Evolutionary conservation across 2,329 filamentous ascomycete species (phyloP).

Genomic region (Fusarium nurragi): DNA sequence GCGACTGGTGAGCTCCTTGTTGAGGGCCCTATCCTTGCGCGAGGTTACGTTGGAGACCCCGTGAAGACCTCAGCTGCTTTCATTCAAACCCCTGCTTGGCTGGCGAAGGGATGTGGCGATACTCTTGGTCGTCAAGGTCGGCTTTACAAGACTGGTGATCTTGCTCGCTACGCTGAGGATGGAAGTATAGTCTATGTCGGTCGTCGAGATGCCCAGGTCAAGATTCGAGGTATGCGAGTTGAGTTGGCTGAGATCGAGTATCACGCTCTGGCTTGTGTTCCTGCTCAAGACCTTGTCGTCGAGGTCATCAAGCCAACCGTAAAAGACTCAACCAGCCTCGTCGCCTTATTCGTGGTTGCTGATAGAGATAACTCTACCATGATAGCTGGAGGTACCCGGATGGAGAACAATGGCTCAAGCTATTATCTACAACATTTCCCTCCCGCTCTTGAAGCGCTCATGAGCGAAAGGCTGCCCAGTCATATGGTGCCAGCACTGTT

Average conservation of each 20-base stretch:
- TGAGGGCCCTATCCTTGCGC: conserved; percentile 62
- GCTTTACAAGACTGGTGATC: background rate
- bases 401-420: background rate
- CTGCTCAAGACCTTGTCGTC: background rate
- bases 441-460: background rate
- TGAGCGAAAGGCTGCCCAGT: background rate
- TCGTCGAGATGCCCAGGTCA: conserved; percentile 64
- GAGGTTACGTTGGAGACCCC: conserved; percentile 44
- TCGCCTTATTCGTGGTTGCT: background rate
- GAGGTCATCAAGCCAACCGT: background rate
- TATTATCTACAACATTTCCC: background rate
- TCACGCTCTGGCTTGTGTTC: background rate
- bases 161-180: conserved; percentile 43
- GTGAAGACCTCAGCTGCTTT: conserved; percentile 16
- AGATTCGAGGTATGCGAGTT: conserved; percentile 63
- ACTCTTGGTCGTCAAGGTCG: background rate
- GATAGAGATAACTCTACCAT: background rate
- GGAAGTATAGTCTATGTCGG: conserved; percentile 54
- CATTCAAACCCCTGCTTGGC: background rate
- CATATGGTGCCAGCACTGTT: background rate
- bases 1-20: conserved; percentile 55
- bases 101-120: background rate
- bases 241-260: conserved; percentile 49
- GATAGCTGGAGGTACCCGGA: background rate
- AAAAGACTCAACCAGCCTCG: background rate